These are phyloP conservation scores for Saturnispora galanensis DNA, from an alignment of 805 yeast genomes.

Conservation along the genomic window DNA sequence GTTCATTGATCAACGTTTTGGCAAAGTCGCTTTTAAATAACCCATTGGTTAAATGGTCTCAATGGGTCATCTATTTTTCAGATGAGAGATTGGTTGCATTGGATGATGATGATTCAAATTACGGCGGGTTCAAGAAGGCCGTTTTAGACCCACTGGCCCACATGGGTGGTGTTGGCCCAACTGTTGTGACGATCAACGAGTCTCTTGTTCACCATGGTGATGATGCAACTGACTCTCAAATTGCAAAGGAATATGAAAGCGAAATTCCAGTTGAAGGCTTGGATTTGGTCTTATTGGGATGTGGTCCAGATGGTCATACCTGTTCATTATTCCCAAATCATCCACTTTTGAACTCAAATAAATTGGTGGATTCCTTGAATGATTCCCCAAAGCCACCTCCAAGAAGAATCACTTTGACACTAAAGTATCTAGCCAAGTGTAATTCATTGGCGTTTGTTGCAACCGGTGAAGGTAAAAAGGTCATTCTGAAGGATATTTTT, in stretches of 20 bases:
- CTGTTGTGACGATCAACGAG: constrained; percentile 57
- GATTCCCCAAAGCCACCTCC: constrained; percentile 94
- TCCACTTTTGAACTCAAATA: constrained; percentile 45
- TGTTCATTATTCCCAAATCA: constrained; percentile 91
- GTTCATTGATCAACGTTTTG: constrained; percentile 72
- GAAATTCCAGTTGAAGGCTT: constrained; percentile 41
- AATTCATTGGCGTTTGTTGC: constrained; percentile 68
- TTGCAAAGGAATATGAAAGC: constrained; percentile 55
- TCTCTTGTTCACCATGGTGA: constrained; percentile 43
- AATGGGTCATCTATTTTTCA: constrained; percentile 77
- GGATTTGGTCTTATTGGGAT: constrained; percentile 72
- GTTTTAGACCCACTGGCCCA: constrained; percentile 42
- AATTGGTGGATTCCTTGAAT: constrained; percentile 51
- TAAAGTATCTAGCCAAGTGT: constrained; percentile 57
- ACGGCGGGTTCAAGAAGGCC: constrained; percentile 60
- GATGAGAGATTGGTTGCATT: constrained; percentile 88
- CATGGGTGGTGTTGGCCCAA: constrained; percentile 40
- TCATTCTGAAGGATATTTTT: constrained; percentile 62
- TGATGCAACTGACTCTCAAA: constrained; percentile 38
- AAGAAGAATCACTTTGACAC: constrained; percentile 81
- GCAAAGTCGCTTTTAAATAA: constrained; percentile 58
- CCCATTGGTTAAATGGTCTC: constrained; percentile 45
- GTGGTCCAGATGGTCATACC: constrained; percentile 96
- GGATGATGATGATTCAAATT: constrained; percentile 77
- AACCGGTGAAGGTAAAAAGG: constrained; percentile 78